Evolutionary conservation across 2,329 filamentous ascomycete genomes (phyloP).

Genomic region (Apiospora sp.): DNA sequence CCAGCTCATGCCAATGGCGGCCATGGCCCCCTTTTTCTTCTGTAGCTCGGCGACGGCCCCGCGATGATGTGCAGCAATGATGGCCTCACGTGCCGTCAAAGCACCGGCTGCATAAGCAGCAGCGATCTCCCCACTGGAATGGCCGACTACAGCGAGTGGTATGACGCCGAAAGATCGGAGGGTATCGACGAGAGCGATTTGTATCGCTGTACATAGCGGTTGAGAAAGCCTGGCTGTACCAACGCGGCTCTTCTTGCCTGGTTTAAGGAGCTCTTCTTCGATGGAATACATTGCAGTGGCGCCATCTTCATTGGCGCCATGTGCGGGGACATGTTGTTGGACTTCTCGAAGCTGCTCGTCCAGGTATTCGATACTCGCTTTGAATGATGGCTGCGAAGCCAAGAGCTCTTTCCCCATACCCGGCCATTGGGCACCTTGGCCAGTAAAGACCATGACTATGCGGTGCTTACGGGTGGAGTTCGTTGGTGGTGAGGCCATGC

Average conservation of each 20-base stretch:
- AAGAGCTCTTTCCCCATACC: neutral
- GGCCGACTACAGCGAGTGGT: constrained; percentile 46
- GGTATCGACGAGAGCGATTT: constrained; percentile 50
- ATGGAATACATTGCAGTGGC: neutral
- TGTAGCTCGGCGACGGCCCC: constrained; percentile 46
- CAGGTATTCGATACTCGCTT: neutral
- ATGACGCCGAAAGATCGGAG: too few species aligned
- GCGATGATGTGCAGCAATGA: constrained; percentile 40
- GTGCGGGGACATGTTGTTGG: too few species aligned
- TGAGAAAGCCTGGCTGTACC: constrained; percentile 41
- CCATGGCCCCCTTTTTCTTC: constrained; percentile 2
- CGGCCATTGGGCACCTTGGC: constrained; percentile 13
- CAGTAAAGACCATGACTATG: constrained; percentile 36
- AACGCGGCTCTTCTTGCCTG: constrained; percentile 28
- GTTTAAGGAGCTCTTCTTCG: neutral
- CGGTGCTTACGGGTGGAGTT: neutral
- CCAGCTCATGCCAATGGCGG: neutral
- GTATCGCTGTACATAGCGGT: constrained; percentile 50
- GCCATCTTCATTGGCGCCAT: too few species aligned
- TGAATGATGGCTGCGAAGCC: neutral
- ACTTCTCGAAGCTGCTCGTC: neutral
- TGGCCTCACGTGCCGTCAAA: constrained; percentile 45
- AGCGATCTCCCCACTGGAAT: constrained; percentile 53
- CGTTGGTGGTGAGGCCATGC: too few species aligned
- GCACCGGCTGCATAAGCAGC: constrained; percentile 54